Conservation (phyloP, 1,284 basidiomycete species). For the Prillingera fragicola region DNA sequence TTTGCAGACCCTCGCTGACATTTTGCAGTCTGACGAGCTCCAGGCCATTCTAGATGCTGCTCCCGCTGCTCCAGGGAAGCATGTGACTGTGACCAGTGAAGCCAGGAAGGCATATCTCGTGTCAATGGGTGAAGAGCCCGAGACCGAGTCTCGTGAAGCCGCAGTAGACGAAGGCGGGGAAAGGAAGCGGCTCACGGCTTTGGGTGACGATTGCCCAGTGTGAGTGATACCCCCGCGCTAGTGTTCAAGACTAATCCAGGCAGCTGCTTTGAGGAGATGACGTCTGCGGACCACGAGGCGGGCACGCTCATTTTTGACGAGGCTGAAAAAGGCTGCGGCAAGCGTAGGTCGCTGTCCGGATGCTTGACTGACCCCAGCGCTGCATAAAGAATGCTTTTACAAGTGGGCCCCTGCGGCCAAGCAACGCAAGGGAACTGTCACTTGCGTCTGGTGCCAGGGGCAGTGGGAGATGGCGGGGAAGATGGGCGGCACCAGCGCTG, state of each 20-base stretch:
- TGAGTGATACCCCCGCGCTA: slow-evolving; percentile 15
- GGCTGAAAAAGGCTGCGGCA: slow-evolving; percentile 28
- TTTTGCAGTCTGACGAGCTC: slow-evolving; percentile 2
- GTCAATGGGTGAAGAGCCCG: slow-evolving; percentile 4
- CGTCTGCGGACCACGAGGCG: slow-evolving; percentile 18
- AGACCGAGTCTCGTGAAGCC: slow-evolving; percentile 6
- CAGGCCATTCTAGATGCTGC: slow-evolving; percentile 5
- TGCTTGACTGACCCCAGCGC: slow-evolving; percentile 16
- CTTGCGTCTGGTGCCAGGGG: slow-evolving; percentile 38
- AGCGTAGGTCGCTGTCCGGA: slow-evolving; percentile 17
- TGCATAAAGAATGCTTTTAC: slow-evolving; percentile 32
- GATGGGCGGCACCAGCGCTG: slow-evolving; percentile 8
- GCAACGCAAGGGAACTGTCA: slow-evolving; percentile 19
- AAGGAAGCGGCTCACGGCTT: slow-evolving; percentile 14
- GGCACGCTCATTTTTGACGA: slow-evolving; percentile 30
- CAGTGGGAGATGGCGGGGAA: slow-evolving; percentile 12
- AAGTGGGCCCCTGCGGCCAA: slow-evolving; percentile 26
- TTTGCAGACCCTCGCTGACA: neutral
- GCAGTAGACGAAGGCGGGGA: slow-evolving; percentile 1
- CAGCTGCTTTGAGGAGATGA: slow-evolving; percentile 39
- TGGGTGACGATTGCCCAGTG: slow-evolving; percentile 41
- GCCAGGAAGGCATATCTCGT: slow-evolving; percentile 21
- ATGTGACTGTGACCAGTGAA: slow-evolving; percentile 14
- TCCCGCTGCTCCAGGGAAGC: slow-evolving; percentile 18
- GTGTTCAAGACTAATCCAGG: neutral